A percentile compares a stretch with the other conserved stretches of the same genome.
phyloP scores from a whole-genome alignment of 768 basidiomycete genomes.

The Suillus alpinus region DNA sequence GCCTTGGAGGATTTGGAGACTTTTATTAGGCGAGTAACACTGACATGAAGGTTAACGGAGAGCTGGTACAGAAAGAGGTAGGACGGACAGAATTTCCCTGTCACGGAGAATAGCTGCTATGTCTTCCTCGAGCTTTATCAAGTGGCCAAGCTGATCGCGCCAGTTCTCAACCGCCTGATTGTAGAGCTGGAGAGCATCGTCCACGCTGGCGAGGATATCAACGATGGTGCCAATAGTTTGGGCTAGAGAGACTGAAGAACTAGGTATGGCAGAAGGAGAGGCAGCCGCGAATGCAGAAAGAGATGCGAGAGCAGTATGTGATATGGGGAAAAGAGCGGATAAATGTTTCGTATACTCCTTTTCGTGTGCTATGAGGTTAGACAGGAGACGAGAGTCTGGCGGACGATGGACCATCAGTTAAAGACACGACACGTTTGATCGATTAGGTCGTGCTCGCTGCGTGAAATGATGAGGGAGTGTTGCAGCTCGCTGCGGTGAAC shows the following conservation, averaged over 20 bases:
- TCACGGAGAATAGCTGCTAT: slow-evolving; percentile 68
- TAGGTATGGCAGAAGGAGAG: slow-evolving; percentile 52
- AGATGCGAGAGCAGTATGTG: slow-evolving; percentile 59
- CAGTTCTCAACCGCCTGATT: slow-evolving; percentile 60
- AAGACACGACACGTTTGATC: background rate
- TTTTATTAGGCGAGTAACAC: slow-evolving; percentile 78
- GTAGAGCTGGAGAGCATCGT: slow-evolving; percentile 67
- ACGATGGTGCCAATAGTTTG: slow-evolving; percentile 41
- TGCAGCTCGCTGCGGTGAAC: background rate
- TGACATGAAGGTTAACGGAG: slow-evolving; percentile 23
- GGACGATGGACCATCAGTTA: slow-evolving; percentile 63
- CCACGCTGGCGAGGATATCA: slow-evolving; percentile 56
- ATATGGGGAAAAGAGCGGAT: slow-evolving; percentile 51
- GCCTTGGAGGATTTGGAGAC: slow-evolving; percentile 58
- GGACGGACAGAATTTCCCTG: slow-evolving; percentile 75
- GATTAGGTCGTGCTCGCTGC: background rate
- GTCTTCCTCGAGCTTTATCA: slow-evolving; percentile 73
- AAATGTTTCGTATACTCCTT: slow-evolving; percentile 70
- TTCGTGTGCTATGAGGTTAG: slow-evolving; percentile 65
- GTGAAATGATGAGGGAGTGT: background rate
- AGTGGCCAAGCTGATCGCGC: slow-evolving; percentile 53
- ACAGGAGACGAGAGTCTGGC: slow-evolving; percentile 70
- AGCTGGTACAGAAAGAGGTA: background rate
- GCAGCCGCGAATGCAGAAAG: slow-evolving; percentile 74
- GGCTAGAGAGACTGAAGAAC: slow-evolving; percentile 15